Evolutionary conservation across 768 basidiomycete species (phyloP).

Genomic region (Hygrocybe coccinea): DNA sequence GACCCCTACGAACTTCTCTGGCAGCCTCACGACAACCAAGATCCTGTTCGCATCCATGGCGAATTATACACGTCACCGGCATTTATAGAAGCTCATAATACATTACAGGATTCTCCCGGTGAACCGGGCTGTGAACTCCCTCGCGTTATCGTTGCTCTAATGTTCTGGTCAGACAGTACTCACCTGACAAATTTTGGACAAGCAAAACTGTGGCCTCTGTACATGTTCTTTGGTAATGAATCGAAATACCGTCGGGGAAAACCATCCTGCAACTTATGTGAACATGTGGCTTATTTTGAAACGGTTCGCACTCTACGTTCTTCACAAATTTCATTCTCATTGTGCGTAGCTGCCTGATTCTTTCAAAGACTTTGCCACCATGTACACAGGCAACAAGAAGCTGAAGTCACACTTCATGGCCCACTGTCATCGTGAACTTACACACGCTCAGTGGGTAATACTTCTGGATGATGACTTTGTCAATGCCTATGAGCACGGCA

Average conservation of each 20-base stretch:
- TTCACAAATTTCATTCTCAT: background rate
- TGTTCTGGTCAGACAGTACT: conserved; percentile 33
- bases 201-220: conserved; percentile 17
- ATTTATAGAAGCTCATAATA: conserved; percentile 15
- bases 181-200: background rate
- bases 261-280: conserved; percentile 26
- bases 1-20: conserved; percentile 10
- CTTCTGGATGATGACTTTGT: conserved; percentile 21
- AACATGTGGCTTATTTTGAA: conserved; percentile 39
- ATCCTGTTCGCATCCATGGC: conserved; percentile 10
- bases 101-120: conserved; percentile 13
- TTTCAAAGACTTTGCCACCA: conserved; percentile 3
- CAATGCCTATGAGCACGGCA: conserved; percentile 25
- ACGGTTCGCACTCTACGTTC: conserved; percentile 20
- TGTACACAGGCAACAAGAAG: conserved; percentile 16
- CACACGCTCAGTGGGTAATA: conserved; percentile 2
- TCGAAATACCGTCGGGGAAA: conserved; percentile 34
- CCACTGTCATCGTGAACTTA: conserved; percentile 6
- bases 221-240: conserved; percentile 34
- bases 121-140: conserved; percentile 15
- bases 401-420: background rate
- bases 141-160: conserved; percentile 20
- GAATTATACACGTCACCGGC: conserved; percentile 18
- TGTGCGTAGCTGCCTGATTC: conserved; percentile 10
- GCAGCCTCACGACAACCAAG: background rate